Conservation (phyloP, 345 rosid genomes). For the Murraya koenigii region DNA sequence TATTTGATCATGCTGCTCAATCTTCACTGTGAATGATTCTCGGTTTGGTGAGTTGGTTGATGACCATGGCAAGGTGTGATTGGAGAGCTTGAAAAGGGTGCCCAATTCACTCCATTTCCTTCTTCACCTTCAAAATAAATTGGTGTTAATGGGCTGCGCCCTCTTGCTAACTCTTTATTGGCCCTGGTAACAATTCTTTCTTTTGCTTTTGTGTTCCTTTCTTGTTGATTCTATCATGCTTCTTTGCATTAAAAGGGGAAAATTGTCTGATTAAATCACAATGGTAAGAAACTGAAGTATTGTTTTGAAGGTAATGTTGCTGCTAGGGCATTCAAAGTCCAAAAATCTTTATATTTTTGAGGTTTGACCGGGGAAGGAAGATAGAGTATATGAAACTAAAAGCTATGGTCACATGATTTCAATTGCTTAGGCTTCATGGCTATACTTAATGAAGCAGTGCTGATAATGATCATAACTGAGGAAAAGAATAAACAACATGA, state of each 20-base stretch:
- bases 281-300: neutral
- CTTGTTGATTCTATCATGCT: neutral
- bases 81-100: slow-evolving; percentile 80
- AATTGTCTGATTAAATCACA: neutral
- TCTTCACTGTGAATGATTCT: slow-evolving; percentile 80
- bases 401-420: neutral
- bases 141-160: slow-evolving; percentile 79
- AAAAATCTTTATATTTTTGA: neutral
- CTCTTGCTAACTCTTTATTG: slow-evolving; percentile 74
- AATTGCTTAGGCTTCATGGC: neutral
- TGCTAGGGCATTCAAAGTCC: neutral
- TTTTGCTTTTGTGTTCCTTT: slow-evolving; percentile 2
- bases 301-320: neutral
- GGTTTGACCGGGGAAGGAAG: neutral
- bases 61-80: slow-evolving; percentile 63
- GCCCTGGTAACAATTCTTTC: slow-evolving; percentile 42
- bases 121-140: slow-evolving; percentile 59
- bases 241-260: neutral
- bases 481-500: neutral
- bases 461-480: neutral
- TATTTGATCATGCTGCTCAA: slow-evolving; percentile 91
- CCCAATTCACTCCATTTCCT: slow-evolving; percentile 60
- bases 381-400: neutral
- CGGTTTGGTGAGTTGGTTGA: slow-evolving; percentile 56
- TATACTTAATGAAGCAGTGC: neutral